A percentile compares a stretch with the other conserved stretches of the same genome.
phyloP scores from a whole-genome alignment of 106 monocot species.

The Dendrobium huoshanense region DNA sequence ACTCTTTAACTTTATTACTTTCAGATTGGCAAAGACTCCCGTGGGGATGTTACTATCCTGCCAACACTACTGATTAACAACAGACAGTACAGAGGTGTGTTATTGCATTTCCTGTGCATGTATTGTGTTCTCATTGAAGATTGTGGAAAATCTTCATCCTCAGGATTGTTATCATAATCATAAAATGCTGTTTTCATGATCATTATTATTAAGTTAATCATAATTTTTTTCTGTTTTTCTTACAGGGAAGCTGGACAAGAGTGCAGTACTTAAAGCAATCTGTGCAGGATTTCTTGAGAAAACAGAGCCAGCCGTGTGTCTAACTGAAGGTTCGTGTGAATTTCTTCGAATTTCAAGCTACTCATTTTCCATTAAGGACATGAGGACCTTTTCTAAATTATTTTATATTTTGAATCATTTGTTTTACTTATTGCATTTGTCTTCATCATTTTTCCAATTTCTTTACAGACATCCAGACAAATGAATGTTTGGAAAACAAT shows the following conservation, averaged over 20 bases:
- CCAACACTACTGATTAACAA: constrained; percentile 59
- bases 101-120: not conserved
- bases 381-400: too few relatives aligned
- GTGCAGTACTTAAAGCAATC: constrained; percentile 50
- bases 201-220: not conserved
- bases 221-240: not conserved
- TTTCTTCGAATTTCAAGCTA: not conserved
- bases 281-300: constrained; percentile 59
- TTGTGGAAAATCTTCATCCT: not conserved
- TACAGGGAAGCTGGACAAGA: constrained; percentile 52
- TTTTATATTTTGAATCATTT: too few relatives aligned
- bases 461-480: constrained; percentile 38
- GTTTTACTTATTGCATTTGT: not conserved
- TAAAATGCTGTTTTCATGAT: not conserved
- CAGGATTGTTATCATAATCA: not conserved
- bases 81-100: constrained; percentile 50
- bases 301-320: constrained; percentile 57
- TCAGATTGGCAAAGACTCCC: constrained; percentile 51
- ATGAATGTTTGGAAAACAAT: constrained; percentile 61
- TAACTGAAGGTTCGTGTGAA: constrained; percentile 25
- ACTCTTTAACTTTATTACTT: not conserved
- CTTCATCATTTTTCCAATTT: not conserved
- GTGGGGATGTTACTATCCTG: constrained; percentile 55
- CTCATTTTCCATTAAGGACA: not conserved
- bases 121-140: not conserved